Evolutionary conservation across 2,329 filamentous ascomycete species (phyloP).

Genomic region (Neonectria ditissima): DNA sequence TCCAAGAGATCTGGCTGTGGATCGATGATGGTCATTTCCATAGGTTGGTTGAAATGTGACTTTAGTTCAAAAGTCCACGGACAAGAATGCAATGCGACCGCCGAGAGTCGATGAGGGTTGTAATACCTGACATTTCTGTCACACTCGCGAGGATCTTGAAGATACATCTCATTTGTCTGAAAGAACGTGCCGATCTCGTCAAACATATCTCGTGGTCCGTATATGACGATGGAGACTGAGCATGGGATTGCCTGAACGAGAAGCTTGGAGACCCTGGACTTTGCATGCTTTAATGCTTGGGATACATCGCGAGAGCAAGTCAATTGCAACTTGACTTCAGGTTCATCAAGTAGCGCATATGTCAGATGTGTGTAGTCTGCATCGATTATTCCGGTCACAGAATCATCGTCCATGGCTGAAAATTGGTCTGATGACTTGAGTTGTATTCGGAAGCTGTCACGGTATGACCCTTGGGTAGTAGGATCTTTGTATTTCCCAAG

Average conservation of each 20-base stretch:
- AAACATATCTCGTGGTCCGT: no score
- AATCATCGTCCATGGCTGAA: background rate
- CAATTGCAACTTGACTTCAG: background rate
- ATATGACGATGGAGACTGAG: background rate
- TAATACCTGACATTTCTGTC: no score
- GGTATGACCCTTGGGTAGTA: background rate
- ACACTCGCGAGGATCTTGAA: no score
- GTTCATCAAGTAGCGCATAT: background rate
- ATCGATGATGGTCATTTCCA: no score
- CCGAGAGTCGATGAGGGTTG: no score
- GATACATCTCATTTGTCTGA: no score
- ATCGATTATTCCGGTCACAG: background rate
- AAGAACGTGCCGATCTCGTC: no score
- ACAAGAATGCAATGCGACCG: no score
- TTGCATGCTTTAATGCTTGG: background rate
- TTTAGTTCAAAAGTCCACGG: no score
- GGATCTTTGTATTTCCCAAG: background rate
- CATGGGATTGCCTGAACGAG: background rate
- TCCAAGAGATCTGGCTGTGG: no score
- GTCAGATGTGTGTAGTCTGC: background rate
- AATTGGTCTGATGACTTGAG: background rate
- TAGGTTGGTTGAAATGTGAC: no score
- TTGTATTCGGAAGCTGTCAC: background rate
- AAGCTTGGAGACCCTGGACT: background rate
- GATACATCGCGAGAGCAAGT: background rate